Evolutionary conservation across 257 asterid genomes (phyloP).

Genomic region (Penstemon newberryi): DNA sequence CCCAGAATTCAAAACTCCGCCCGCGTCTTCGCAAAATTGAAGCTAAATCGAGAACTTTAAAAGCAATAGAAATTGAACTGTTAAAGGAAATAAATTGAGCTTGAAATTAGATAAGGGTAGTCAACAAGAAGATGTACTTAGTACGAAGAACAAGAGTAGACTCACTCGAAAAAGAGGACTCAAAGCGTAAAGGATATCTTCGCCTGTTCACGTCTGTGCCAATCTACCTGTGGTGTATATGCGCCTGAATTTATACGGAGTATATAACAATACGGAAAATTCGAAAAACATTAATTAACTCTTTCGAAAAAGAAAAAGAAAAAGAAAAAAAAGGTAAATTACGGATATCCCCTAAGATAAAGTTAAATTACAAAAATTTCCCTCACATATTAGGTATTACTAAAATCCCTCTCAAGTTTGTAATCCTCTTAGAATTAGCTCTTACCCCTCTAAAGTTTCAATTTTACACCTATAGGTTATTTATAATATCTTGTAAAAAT

Average conservation of each 20-base stretch:
- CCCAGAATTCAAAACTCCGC: background rate
- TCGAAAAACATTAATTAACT: too few relatives aligned
- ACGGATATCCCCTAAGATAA: too few relatives aligned
- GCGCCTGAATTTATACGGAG: background rate
- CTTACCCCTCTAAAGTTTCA: too few relatives aligned
- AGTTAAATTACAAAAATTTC: too few relatives aligned
- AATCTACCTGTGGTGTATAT: slow-evolving; percentile 9
- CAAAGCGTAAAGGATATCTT: slow-evolving; percentile 31
- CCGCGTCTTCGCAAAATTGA: slow-evolving; percentile 13
- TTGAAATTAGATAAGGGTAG: slow-evolving; percentile 3
- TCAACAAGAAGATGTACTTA: slow-evolving; percentile 1
- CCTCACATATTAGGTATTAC: too few relatives aligned
- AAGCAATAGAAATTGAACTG: slow-evolving; percentile 8
- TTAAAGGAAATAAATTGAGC: slow-evolving; percentile 15
- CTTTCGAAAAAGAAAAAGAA: too few relatives aligned
- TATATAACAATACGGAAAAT: background rate
- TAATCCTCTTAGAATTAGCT: too few relatives aligned
- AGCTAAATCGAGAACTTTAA: slow-evolving; percentile 23
- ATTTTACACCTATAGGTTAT: too few relatives aligned
- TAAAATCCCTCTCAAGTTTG: too few relatives aligned
- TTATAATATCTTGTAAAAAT: too few relatives aligned
- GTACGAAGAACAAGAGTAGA: slow-evolving; percentile 18
- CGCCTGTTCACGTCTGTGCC: slow-evolving; percentile 13
- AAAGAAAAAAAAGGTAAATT: background rate
- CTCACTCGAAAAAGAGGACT: slow-evolving; percentile 23